Conservation (phyloP, 2,329 filamentous ascomycete genomes). For the Metarhizium robertsii region DNA sequence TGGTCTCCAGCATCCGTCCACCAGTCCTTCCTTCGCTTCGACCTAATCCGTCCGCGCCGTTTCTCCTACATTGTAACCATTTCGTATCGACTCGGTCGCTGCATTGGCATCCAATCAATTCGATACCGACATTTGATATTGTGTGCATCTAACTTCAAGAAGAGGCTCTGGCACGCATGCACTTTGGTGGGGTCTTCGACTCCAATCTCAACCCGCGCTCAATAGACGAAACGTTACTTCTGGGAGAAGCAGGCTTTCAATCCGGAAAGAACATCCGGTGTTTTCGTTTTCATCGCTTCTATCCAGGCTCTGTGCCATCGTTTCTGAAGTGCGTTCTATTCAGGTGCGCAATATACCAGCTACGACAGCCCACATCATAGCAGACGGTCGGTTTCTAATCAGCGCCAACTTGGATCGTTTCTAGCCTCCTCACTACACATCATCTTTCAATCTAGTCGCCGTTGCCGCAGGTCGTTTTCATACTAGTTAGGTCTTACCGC, state of each 20-base stretch:
- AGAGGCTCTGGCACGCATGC: too few relatives aligned
- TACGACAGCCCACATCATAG: background rate
- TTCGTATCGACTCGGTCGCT: background rate
- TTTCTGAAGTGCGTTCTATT: background rate
- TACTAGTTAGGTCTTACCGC: too few relatives aligned
- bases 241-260: background rate
- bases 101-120: background rate
- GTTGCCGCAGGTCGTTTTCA: too few relatives aligned
- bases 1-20: background rate
- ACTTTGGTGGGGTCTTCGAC: too few relatives aligned
- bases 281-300: background rate
- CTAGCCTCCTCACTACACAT: too few relatives aligned
- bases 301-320: background rate
- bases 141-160: too few relatives aligned
- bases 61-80: background rate
- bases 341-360: background rate
- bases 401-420: too few relatives aligned
- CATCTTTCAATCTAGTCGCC: background rate
- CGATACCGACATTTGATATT: background rate
- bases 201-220: background rate
- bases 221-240: background rate
- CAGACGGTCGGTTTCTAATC: too few relatives aligned
- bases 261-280: background rate
- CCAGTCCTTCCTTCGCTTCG: background rate
- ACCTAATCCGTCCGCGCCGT: background rate